phyloP scores from a whole-genome alignment of 1,284 basidiomycete species.

The Ustilago vetiveriae region DNA sequence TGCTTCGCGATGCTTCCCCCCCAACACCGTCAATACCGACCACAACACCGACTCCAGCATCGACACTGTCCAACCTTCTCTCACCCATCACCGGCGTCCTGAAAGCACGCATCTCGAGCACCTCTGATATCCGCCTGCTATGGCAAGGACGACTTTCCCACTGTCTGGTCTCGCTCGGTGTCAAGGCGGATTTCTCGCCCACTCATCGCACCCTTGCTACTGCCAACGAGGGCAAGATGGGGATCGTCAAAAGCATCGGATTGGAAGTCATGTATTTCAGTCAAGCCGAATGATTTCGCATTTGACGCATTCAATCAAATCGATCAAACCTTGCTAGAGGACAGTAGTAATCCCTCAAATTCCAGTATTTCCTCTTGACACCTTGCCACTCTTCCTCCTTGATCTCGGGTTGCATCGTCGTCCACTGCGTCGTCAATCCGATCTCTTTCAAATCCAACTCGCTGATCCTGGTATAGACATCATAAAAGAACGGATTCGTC shows the following conservation, averaged over 20 bases:
- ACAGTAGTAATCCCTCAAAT: constrained; percentile 45
- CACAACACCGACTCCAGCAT: not conserved
- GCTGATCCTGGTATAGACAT: constrained; percentile 85
- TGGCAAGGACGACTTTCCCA: constrained; percentile 94
- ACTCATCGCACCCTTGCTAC: constrained; percentile 77
- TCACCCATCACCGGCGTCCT: constrained; percentile 79
- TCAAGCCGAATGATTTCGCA: constrained; percentile 12
- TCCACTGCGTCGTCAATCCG: constrained; percentile 79
- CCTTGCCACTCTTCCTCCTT: constrained; percentile 61
- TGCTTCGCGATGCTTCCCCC: not conserved
- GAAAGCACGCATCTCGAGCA: constrained; percentile 85
- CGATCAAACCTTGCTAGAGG: constrained; percentile 41
- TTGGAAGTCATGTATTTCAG: constrained; percentile 87
- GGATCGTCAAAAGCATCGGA: constrained; percentile 78
- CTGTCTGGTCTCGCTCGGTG: constrained; percentile 86
- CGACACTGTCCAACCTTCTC: not conserved
- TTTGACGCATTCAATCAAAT: no score
- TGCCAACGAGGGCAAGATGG: constrained; percentile 4
- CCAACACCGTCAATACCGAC: not conserved
- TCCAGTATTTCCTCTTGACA: constrained; percentile 62
- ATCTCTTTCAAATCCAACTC: constrained; percentile 86
- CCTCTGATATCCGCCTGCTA: constrained; percentile 79
- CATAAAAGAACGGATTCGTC: constrained; percentile 82
- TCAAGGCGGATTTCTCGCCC: constrained; percentile 82
- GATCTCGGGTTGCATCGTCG: constrained; percentile 71